Base-by-base conservation (phyloP, 2,329 filamentous ascomycete species). In the Trichoderma gracile region DNA sequence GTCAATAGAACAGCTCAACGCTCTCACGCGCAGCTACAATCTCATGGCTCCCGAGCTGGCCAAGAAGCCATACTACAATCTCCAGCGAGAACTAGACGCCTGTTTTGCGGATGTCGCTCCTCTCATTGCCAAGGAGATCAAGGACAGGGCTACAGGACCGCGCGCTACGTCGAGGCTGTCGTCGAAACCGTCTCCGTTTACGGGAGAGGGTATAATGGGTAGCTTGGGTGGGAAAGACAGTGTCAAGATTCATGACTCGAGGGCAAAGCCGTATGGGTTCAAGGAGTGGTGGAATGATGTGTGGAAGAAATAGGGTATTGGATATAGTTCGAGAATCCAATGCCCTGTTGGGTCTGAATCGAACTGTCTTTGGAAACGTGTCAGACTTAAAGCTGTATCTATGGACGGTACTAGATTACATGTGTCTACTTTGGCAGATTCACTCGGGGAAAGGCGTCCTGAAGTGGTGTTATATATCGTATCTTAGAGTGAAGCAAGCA, bases 51-150 rank as follows among this genome's bases (percentile, higher is more conserved):
- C 95, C 0, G 89, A 92, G 62, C 82, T 97, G 1, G 93, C 94
- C 2, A 96, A 95, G 78, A 97, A 97, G 76, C 92, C 94, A 0
- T 98, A 98, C 76, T 93, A 92, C 73, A 88, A 83, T 2, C 85
- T 98, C 8, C 86, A 93, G 50, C 86, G 94, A 55, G 95, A 99
- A 77, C 82, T 98, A 17, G 83, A 82, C 33, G 82, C 85, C 3
- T 97, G 93, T 74, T 98, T 88, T 73, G 90, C 92, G 0, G 93
- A 97, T 66, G 89, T 96, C 1, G 94, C 94, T 7, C 92, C 92
- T 0, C 80, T 83, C 53, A 76, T 98, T 4, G 86, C 92, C 0
- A 81, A 83, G 2, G 88, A 88, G 67, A 95, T 98, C 66, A 83
- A 84, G 64, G 84, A 90, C 30, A 82, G 92, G 21, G 91, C 91